Evolutionary conservation across 345 rosid genomes (phyloP), one percentile per base, ranked within the genome.

Genomic region (Chamaenerion angustifolium): DNA sequence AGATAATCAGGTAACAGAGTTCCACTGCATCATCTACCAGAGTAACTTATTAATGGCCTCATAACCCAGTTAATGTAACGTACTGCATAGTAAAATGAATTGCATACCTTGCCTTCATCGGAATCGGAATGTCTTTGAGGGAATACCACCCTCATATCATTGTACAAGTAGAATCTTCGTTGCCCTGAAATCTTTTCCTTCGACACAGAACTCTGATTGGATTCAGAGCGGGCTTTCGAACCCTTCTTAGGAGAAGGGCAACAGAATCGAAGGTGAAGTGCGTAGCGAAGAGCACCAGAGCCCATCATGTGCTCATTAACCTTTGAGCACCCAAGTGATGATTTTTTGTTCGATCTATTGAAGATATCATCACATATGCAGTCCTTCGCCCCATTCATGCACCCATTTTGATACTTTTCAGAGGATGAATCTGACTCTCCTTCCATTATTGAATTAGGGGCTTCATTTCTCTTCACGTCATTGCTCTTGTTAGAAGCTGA

Each of bases 81-180:
- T 31, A 31, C 37, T 31, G 37, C 8, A 4, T 0, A 21, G 25
- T 21, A 31, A 27, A 14, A 11, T 43, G 51, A 58, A 25, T 53
- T 42, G n/a, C 73, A 55, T 81, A 90, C 98, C 95, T 86, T 86
- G 68, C 98, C 94, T 75, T 90, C 98, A 52, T 90, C 98, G 25
- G 84, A 53, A 54, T 90, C 98, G 35, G 95, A 74, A 75, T 90
- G 98, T 47, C 94, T 94, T 60, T 83, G 98, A 49, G 95, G 94
- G 61, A 90, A 90, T 45, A 90, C 85, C 1, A 76, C 94, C 66
- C 89, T 79, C 75, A 90, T 49, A 58, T 90, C 94, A 55, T 83
- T 85, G 71, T 79, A 86, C 43, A 90, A 64, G 61, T 83, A 90
- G 74, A 90, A 90, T 49, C 86, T 83, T 44, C 90, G 64, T 19